These are phyloP conservation scores for Kluyveromyces sp. DNA, from an alignment of 1,139 yeast species.

Conservation along the genomic window DNA sequence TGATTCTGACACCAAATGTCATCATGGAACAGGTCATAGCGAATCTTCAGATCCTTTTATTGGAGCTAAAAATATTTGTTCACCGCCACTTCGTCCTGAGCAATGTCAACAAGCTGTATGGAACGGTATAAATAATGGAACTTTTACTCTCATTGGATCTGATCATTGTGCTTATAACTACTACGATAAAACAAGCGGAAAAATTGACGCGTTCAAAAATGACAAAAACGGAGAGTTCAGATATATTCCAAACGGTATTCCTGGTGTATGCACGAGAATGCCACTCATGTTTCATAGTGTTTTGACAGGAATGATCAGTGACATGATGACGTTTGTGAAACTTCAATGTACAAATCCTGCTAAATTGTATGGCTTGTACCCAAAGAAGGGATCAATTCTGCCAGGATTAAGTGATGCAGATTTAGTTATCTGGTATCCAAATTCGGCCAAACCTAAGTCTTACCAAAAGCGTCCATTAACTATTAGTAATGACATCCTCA, in stretches of 20 bases:
- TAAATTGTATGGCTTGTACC: conserved; percentile 35
- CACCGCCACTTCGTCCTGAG: conserved; percentile 40
- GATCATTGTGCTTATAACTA: conserved; percentile 43
- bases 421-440: conserved; percentile 39
- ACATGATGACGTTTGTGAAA: conserved; percentile 37
- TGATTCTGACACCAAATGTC: conserved; percentile 30
- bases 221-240: conserved; percentile 27
- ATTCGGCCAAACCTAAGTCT: conserved; percentile 14
- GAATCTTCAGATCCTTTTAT: conserved; percentile 5
- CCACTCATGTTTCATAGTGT: conserved; percentile 39
- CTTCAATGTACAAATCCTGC: conserved; percentile 39
- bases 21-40: conserved; percentile 28
- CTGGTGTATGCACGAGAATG: conserved; percentile 41
- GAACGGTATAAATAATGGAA: conserved; percentile 39
- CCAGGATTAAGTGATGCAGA: conserved; percentile 39
- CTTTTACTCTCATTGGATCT: conserved; percentile 39
- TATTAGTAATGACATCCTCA: conserved; percentile 33
- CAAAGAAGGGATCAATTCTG: conserved; percentile 31
- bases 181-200: conserved; percentile 24
- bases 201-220: conserved; percentile 11
- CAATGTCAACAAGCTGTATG: conserved; percentile 38
- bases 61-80: conserved; percentile 41
- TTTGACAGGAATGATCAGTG: conserved; percentile 34
- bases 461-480: conserved; percentile 22
- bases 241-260: conserved; percentile 38